Evolutionary conservation across 2,329 filamentous ascomycete species (phyloP).

Genomic region (Apiospora aurea): DNA sequence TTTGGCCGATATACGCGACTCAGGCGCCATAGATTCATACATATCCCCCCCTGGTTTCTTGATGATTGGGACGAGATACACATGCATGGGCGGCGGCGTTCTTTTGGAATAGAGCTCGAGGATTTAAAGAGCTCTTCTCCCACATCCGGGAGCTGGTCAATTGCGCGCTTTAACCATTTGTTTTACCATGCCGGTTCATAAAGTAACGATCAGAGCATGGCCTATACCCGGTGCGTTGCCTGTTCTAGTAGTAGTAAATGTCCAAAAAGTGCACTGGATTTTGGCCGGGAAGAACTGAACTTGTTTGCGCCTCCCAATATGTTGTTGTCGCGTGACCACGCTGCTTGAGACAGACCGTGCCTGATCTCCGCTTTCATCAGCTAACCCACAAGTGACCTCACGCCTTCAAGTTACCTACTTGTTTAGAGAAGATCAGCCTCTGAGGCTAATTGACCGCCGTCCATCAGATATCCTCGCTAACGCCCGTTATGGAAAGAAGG

Average conservation of each 20-base stretch:
- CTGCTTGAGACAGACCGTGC: no score
- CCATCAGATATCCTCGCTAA: no score
- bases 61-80: background rate
- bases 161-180: slow-evolving; percentile 26
- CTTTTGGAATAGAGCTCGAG: slow-evolving; percentile 38
- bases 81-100: slow-evolving; percentile 44
- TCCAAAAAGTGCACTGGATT: background rate
- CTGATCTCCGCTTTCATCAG: no score
- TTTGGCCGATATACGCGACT: slow-evolving; percentile 28
- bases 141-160: slow-evolving; percentile 39
- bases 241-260: slow-evolving; percentile 18
- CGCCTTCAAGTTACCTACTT: no score
- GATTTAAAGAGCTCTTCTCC: slow-evolving; percentile 38
- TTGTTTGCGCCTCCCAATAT: background rate
- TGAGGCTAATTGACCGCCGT: no score
- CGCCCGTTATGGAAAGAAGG: no score
- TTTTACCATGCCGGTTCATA: slow-evolving; percentile 3
- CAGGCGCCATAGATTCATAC: slow-evolving; percentile 28
- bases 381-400: no score
- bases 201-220: slow-evolving; percentile 21
- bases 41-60: slow-evolving; percentile 21
- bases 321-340: background rate
- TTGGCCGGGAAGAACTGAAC: background rate
- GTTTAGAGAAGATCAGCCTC: no score
- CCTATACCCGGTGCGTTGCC: slow-evolving; percentile 23